phyloP scores from a whole-genome alignment of 805 yeast species.

The Jamesozyma lodderae region DNA sequence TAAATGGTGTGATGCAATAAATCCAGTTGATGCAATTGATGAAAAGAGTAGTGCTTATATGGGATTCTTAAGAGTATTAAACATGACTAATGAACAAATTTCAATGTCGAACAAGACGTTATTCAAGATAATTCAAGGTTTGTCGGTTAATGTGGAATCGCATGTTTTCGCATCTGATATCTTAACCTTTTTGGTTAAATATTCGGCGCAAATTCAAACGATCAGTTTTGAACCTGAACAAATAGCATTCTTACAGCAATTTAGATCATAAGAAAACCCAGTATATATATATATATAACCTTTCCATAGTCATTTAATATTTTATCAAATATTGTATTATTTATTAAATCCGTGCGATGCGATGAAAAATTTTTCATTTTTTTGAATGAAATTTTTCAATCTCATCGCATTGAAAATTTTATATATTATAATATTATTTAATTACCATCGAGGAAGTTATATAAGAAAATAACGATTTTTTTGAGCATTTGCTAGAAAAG shows the following conservation, averaged over 20 bases:
- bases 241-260: conserved; percentile 21
- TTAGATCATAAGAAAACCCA: conserved; percentile 4
- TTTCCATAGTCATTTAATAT: no score
- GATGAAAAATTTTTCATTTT: no score
- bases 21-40: conserved; percentile 62
- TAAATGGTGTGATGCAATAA: conserved; percentile 65
- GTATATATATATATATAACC: background rate
- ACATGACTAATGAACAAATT: conserved; percentile 16
- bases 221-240: conserved; percentile 17
- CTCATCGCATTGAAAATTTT: no score
- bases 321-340: no score
- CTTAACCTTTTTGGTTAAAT: conserved; percentile 19
- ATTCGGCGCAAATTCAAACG: conserved; percentile 16
- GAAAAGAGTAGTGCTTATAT: conserved; percentile 83
- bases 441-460: no score
- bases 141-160: conserved; percentile 24
- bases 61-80: conserved; percentile 70
- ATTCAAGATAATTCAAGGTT: conserved; percentile 21
- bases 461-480: no score
- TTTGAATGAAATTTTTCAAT: no score
- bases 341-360: no score
- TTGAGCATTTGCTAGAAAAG: no score
- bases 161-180: conserved; percentile 25
- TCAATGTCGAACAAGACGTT: conserved; percentile 17
- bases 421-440: no score